Base-by-base conservation (phyloP, 371 early-diverging fungal genomes). In the Lichtheimia hyalospora region DNA sequence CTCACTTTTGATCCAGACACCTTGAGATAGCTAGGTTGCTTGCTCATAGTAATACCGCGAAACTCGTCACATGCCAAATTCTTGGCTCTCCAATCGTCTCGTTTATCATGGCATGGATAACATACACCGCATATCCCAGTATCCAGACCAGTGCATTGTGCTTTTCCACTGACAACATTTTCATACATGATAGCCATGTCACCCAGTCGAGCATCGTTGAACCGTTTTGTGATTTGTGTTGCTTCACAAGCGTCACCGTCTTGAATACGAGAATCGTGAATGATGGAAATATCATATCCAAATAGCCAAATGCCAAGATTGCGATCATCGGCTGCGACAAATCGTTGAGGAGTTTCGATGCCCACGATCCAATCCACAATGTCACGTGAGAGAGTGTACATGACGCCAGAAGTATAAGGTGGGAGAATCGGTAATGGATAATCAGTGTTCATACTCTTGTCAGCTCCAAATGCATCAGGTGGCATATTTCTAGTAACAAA, bases 231-330 rank as follows among this genome's bases (percentile, higher is more conserved):
- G 46, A 87, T 71, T 76, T 82, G 69, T 42, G 78, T 75, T 42
- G 83, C 70, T 57, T 85, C 84, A 40, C 87, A 87, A 0, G 78
- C 82, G 43, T 78, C 76, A 51, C 62, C 62, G 14, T 77, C 62
- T 58, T 87, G 84, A 39, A 87, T 83, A 7, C 85, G 78, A 41
- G 57, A 61, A 57, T 87, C 87, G 50, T 87, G 85, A 4, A 75
- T 69, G 0, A 85, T 84, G 25, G 71, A 53, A 51, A 87, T 69
- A 52, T 82, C 70, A 51, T 71, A 81, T 1, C 84, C 73, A 58
- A 85, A 83, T 8, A 86, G 69, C 87, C 87, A 87, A 34, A 85
- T 66, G 0, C 83, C 77, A 0, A 87, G 50, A 41, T 81, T 84
- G 15, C 84, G 77, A 44, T 84, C 84, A 46, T 77, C 77, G 3